Evolutionary conservation across 345 rosid genomes (phyloP).

Genomic region (Acer saccharum): DNA sequence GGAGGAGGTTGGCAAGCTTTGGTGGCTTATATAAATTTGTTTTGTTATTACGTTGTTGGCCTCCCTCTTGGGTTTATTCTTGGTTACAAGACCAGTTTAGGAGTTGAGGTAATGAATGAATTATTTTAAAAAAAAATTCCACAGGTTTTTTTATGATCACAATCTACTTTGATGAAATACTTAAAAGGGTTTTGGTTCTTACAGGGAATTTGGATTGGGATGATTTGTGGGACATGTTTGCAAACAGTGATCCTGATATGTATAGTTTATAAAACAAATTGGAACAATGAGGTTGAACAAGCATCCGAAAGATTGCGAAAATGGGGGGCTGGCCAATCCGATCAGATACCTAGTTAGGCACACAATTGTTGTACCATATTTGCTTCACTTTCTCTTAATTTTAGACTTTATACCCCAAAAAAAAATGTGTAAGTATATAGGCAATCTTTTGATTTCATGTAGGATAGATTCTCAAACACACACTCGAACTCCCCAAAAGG

Average conservation of each 20-base stretch:
- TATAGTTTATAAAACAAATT: constrained; percentile 67
- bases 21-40: constrained; percentile 87
- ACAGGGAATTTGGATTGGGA: constrained; percentile 96
- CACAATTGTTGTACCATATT: background rate
- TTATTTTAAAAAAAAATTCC: background rate
- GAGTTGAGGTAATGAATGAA: constrained; percentile 58
- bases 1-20: constrained; percentile 98
- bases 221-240: constrained; percentile 82
- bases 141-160: background rate
- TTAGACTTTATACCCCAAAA: background rate
- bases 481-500: background rate
- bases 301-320: constrained; percentile 68
- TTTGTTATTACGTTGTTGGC: constrained; percentile 68
- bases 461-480: background rate
- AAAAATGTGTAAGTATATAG: background rate
- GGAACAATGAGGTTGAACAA: constrained; percentile 91
- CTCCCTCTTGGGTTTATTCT: constrained; percentile 84
- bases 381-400: background rate
- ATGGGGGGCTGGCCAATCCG: constrained; percentile 44
- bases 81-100: constrained; percentile 64
- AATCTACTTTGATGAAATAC: too few species aligned
- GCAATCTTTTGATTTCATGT: background rate
- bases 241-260: constrained; percentile 73
- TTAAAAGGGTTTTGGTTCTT: background rate
- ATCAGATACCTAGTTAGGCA: too few species aligned